Percentiles rank a stretch among this genome's conserved stretches.
phyloP scores from a whole-genome alignment of 371 early-diverging fungal genomes.

The Funneliformis caledonium region DNA sequence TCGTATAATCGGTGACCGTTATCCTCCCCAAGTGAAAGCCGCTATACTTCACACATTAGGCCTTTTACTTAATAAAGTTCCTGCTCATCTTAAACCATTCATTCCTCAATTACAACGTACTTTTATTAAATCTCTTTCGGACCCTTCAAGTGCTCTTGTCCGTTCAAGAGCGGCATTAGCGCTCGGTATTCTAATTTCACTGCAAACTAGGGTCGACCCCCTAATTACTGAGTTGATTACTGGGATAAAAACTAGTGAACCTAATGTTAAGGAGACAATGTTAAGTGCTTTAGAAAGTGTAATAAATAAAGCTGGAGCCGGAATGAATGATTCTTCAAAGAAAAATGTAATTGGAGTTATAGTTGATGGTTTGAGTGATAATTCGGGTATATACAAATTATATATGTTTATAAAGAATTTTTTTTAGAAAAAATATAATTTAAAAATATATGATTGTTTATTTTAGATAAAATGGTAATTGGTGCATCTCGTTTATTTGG shows the following conservation, averaged over 20 bases:
- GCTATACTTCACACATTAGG: conserved; percentile 87
- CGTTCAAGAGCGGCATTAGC: conserved; percentile 85
- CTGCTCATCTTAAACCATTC: conserved; percentile 91
- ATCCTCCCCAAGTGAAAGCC: conserved; percentile 88
- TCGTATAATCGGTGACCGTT: conserved; percentile 95
- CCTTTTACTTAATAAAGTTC: conserved; percentile 78
- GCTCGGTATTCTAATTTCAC: conserved; percentile 74
- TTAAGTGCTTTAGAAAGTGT: conserved; percentile 68
- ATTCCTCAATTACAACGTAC: conserved; percentile 97
- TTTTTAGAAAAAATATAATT: neutral
- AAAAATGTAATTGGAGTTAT: conserved; percentile 59
- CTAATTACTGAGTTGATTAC: conserved; percentile 81
- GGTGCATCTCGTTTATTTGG: conserved; percentile 58
- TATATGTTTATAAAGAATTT: neutral
- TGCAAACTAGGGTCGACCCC: conserved; percentile 88
- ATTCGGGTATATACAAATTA: conserved; percentile 44
- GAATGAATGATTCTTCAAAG: conserved; percentile 64
- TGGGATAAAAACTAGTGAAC: conserved; percentile 68
- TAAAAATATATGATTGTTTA: neutral
- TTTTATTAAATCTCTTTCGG: conserved; percentile 89
- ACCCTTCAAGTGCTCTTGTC: conserved; percentile 67
- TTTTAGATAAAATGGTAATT: conserved; percentile 48
- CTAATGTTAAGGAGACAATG: conserved; percentile 63
- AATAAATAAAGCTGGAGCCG: conserved; percentile 59
- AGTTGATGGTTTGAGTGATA: conserved; percentile 54